phyloP scores from a whole-genome alignment of 2,329 filamentous ascomycete genomes.

The Cadophora sp. region DNA sequence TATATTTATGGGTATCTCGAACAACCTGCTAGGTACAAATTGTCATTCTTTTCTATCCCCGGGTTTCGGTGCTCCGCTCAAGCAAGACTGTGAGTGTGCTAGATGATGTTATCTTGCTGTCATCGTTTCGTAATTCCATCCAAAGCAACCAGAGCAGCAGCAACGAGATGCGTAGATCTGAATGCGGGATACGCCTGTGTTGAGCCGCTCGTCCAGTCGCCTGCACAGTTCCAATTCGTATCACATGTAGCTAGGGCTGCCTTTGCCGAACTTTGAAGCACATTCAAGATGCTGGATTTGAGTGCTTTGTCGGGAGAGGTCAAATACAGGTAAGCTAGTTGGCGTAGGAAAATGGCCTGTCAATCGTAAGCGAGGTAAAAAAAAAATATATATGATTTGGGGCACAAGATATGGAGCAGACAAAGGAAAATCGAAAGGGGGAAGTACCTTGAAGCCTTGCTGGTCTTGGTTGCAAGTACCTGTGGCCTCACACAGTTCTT shows the following conservation, averaged over 20 bases:
- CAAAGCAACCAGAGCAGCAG: conserved; percentile 16
- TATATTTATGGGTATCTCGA: not conserved
- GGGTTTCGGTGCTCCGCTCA: too few relatives aligned
- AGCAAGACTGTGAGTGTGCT: not conserved
- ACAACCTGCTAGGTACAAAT: not conserved
- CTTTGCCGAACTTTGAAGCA: conserved; percentile 7
- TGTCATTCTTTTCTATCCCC: too few relatives aligned
- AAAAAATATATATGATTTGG: not conserved
- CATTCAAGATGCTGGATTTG: conserved; percentile 2
- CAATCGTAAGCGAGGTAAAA: not conserved
- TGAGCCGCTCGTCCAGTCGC: conserved; percentile 12
- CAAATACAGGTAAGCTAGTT: conserved; percentile 10
- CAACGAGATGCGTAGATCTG: conserved; percentile 20
- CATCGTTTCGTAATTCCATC: not conserved
- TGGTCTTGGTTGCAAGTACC: conserved; percentile 17
- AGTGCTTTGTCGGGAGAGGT: conserved; percentile 7
- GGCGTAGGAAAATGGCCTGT: conserved; percentile 19
- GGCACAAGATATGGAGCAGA: too few relatives aligned
- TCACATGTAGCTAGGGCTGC: conserved; percentile 20
- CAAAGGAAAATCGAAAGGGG: too few relatives aligned
- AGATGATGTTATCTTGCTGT: not conserved
- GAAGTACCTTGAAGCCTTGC: conserved; percentile 20
- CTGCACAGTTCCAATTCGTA: conserved; percentile 12
- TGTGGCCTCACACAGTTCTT: conserved; percentile 16
- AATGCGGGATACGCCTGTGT: conserved; percentile 14